Base-by-base conservation (phyloP, 2,329 filamentous ascomycete species). In the Neofusicoccum parvum region DNA sequence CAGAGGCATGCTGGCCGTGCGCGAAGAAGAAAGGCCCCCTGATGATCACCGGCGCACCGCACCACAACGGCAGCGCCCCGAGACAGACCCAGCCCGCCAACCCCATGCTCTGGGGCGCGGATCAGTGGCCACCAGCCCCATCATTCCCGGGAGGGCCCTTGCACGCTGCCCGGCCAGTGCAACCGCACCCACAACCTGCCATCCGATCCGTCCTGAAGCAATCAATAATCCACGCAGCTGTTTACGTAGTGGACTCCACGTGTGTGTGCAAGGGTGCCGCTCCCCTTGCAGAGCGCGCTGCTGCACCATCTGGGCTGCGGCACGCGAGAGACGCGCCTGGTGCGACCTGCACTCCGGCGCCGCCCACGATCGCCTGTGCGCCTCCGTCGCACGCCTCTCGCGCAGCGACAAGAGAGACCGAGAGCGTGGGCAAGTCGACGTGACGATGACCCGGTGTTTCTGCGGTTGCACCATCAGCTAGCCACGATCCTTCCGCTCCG, bases 181-280 rank as follows among this genome's bases (percentile, higher is more conserved):
- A 15, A 34, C 48, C 27, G 20, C 12, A 32, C 12, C 5, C 11
- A 23, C 48, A 23, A 49, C 46, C 5, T 32, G 20, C 14, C 43
- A 9, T n/a, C n/a, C 15, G n/a, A 17, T 17, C 15, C 48, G 10
- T 32, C 10, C 53, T 34, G 15, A n/a, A 34, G 32, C 41, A 46
- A 32, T 46, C 56, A 60, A 39, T 23, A 60, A 48, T 20, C 56
- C 43, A 12, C 56, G 56, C 43, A 48, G 41, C 43, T 60, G 56
- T 60, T 60, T 60, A 48, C 56, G 56, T 60, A 60, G 56, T 32
- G 20, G n/a, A 12, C 32, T 48, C 56, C 56, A 20, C 43, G 41
- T 58, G 53, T 43, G 53, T 43, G 54, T 41, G 27, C 27, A 32
- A 32, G 27, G 27, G 27, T 32, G 14, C 32, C 49, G 9, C 49